These are phyloP conservation scores for Citropsis articulata DNA, from an alignment of 345 rosid species.

Conservation along the genomic window DNA sequence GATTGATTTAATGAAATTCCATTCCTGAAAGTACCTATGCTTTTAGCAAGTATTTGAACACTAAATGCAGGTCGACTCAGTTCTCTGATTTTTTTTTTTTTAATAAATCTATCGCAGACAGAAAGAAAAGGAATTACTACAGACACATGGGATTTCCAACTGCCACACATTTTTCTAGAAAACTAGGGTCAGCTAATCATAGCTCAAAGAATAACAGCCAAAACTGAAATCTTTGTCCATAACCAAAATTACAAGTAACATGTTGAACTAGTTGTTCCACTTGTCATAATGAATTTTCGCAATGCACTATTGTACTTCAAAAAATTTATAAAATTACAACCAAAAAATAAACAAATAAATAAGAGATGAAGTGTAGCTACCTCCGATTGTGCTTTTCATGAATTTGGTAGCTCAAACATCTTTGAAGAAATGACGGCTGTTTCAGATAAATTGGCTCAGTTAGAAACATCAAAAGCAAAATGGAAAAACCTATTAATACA, in stretches of 20 bases:
- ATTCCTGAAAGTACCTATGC: neutral
- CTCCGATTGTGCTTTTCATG: slow-evolving; percentile 78
- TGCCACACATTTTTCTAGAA: neutral
- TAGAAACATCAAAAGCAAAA: neutral
- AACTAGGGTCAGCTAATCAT: slow-evolving; percentile 4
- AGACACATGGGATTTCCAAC: neutral
- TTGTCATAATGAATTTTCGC: neutral
- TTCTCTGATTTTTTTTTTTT: neutral
- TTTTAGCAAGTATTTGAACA: neutral
- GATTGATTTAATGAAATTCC: neutral
- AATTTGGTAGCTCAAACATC: slow-evolving; percentile 84
- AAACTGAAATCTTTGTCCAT: neutral
- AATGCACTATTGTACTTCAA: neutral
- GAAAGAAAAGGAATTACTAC: neutral
- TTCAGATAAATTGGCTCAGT: slow-evolving; percentile 8
- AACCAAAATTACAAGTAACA: neutral
- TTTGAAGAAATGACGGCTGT: slow-evolving; percentile 84
- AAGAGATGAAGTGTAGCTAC: slow-evolving; percentile 26
- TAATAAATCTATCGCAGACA: neutral
- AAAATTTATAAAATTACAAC: too few relatives aligned
- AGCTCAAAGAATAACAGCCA: neutral
- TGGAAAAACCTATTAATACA: neutral
- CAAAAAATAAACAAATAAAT: neutral
- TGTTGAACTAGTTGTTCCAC: neutral
- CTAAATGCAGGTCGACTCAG: neutral